Percentiles rank a stretch among this genome's conserved stretches.
Evolutionary conservation across 148 eudicot species (phyloP).

Genomic region (Camellia sinensis): DNA sequence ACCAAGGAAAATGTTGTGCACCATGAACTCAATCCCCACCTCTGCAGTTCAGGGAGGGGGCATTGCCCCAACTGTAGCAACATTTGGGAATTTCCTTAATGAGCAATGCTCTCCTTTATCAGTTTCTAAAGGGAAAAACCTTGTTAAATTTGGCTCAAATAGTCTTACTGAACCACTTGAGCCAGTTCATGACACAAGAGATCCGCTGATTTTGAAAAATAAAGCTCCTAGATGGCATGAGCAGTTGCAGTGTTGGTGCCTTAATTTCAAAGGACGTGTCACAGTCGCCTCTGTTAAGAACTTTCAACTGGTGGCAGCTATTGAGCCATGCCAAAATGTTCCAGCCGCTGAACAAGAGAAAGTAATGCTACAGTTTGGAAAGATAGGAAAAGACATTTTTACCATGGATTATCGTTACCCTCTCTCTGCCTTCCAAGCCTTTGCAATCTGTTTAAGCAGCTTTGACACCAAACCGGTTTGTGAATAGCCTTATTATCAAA

Average conservation of each 20-base stretch:
- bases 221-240: conserved; percentile 60
- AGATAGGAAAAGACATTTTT: conserved; percentile 59
- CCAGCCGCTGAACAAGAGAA: conserved; percentile 38
- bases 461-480: conserved; percentile 59
- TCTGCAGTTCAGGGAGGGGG: conserved; percentile 44
- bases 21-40: conserved; percentile 41
- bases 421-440: conserved; percentile 54
- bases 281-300: conserved; percentile 63
- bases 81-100: conserved; percentile 20
- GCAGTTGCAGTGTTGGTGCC: conserved; percentile 60
- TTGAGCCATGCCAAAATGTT: conserved; percentile 26
- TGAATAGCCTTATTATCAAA: conserved; percentile 28
- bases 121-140: conserved; percentile 5
- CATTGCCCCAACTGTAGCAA: conserved; percentile 34
- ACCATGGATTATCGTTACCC: conserved; percentile 58
- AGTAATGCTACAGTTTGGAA: conserved; percentile 53
- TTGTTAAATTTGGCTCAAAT: conserved; percentile 1
- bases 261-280: conserved; percentile 61
- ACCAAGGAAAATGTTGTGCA: conserved; percentile 52
- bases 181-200: neutral
- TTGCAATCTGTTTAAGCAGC: conserved; percentile 55
- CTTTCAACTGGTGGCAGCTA: conserved; percentile 51
- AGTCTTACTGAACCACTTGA: conserved; percentile 2
- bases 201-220: conserved; percentile 38
- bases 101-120: conserved; percentile 10